A percentile compares a stretch with the other conserved stretches of the same genome.
Conservation (phyloP, 2,329 filamentous ascomycete genomes). For the Achaetomium macrosporum region DNA sequence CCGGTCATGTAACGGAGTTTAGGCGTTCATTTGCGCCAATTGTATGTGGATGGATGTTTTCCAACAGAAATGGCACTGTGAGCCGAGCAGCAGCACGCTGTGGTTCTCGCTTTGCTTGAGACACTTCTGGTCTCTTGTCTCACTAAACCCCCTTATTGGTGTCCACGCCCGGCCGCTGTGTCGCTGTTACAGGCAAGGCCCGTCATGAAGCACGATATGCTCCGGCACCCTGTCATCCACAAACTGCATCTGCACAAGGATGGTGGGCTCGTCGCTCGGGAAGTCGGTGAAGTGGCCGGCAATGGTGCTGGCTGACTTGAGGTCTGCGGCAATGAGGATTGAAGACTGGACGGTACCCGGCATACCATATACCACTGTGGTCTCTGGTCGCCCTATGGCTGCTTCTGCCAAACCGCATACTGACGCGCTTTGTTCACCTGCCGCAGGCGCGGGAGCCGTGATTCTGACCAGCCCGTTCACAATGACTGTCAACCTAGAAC, state of each 20-base stretch:
- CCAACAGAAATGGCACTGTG: no score
- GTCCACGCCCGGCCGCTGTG: no score
- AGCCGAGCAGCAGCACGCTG: no score
- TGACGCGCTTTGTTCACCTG: constrained; percentile 7
- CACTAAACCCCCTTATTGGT: no score
- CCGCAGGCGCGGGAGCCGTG: constrained; percentile 26
- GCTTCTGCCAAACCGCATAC: background rate
- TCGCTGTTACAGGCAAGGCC: constrained; percentile 22
- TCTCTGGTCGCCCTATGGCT: constrained; percentile 9
- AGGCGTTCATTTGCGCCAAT: no score
- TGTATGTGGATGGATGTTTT: no score
- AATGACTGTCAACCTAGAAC: constrained; percentile 16
- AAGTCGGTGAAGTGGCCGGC: constrained; percentile 32
- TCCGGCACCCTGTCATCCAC: constrained; percentile 23
- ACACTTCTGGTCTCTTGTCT: no score
- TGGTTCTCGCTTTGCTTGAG: no score
- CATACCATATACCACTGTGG: constrained; percentile 27
- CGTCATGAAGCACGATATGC: constrained; percentile 29
- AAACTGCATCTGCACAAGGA: constrained; percentile 31
- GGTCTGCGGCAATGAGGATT: constrained; percentile 29
- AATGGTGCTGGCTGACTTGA: constrained; percentile 25
- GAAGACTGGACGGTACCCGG: constrained; percentile 30
- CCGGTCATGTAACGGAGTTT: no score
- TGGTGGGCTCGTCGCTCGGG: constrained; percentile 30
- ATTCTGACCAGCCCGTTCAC: constrained; percentile 32